Evolutionary conservation across 2,329 filamentous ascomycete genomes (phyloP).

Genomic region (Polychaeton citri): DNA sequence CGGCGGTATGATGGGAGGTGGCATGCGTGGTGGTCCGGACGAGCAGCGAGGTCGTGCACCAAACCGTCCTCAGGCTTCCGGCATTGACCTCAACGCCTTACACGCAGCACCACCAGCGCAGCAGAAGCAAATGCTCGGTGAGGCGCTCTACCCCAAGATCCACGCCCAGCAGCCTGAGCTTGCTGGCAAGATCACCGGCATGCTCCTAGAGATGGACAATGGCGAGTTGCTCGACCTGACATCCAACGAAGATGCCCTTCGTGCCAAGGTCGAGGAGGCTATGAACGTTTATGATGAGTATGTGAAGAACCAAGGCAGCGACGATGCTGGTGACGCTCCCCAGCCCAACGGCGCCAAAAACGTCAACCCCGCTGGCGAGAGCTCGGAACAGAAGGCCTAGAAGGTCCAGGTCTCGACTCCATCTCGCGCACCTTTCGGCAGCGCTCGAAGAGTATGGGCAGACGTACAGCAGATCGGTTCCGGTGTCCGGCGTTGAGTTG

Average conservation of each 20-base stretch:
- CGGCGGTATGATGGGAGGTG: slow-evolving; percentile 21
- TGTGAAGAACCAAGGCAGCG: slow-evolving; percentile 63
- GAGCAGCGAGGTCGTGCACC: slow-evolving; percentile 25
- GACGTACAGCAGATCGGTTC: background rate
- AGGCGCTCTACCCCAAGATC: slow-evolving; percentile 98
- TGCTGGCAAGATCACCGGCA: slow-evolving; percentile 98
- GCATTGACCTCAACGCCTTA: slow-evolving; percentile 39
- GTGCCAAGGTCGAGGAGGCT: slow-evolving; percentile 93
- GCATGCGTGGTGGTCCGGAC: slow-evolving; percentile 22
- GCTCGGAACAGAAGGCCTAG: slow-evolving; percentile 18
- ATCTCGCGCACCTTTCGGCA: too few species aligned
- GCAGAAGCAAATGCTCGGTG: slow-evolving; percentile 98
- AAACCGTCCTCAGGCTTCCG: slow-evolving; percentile 22
- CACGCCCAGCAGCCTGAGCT: slow-evolving; percentile 85
- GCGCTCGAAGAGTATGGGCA: too few species aligned
- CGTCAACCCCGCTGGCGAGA: slow-evolving; percentile 21
- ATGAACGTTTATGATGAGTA: slow-evolving; percentile 97
- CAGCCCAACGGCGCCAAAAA: slow-evolving; percentile 22
- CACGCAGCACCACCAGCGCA: slow-evolving; percentile 49
- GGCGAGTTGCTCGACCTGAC: slow-evolving; percentile 86
- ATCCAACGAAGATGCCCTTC: slow-evolving; percentile 76
- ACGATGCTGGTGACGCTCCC: slow-evolving; percentile 7
- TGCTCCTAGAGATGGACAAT: slow-evolving; percentile 99
- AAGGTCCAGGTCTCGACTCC: slow-evolving; percentile 1
- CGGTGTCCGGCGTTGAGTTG: background rate